Base-by-base conservation (phyloP, 495 filamentous ascomycete genomes). In the Penicillium salamii region DNA sequence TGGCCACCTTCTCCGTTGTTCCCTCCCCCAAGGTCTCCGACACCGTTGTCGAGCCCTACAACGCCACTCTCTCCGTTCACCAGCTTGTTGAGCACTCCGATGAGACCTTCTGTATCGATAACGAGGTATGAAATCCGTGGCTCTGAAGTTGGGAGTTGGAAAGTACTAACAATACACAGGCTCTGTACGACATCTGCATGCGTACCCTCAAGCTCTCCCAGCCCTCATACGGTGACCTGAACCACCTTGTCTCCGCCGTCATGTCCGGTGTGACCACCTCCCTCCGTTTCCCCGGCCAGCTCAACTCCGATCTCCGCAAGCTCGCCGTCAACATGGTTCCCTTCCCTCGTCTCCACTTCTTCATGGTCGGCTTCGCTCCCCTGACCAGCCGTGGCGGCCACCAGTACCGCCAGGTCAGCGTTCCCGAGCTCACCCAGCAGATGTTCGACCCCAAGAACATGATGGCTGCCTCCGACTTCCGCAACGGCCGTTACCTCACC, bases 391-490 rank as follows among this genome's bases (percentile, higher is more conserved):
- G 93, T 73, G 90, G 91, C 65, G 84, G 91, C 62, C 68, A 91
- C 82, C 86, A 85, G 53, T 99, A 97, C 93, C 95, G 93, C 69
- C 91, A 95, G 55, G 86, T 99, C 71, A 89, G 84, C 67, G 93
- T 99, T 52, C 93, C 95, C 28, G 93, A 99, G 82, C 83, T 99
- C 74, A 99, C 93, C 67, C 93, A 99, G 81, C 93, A 99, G 76
- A 99, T 99, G 91, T 99, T 90, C 81, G 93, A 99, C 80, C 93
- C 93, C 66, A 99, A 99, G 89, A 99, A 99, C 84, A 99, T 99
- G 93, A 99, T 99, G 93, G 93, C 93, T 75, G 93, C 93, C 48
- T 93, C 91, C 45, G 93, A 99, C 79, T 99, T 99, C 88, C 87
- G 93, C 62, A 99, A 99, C 72, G 93, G 93, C 65, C 95, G 93